Evolutionary conservation across 179 eudicot species (phyloP), one percentile per base, ranked within the genome.

Genomic region (Spergularia azorica): DNA sequence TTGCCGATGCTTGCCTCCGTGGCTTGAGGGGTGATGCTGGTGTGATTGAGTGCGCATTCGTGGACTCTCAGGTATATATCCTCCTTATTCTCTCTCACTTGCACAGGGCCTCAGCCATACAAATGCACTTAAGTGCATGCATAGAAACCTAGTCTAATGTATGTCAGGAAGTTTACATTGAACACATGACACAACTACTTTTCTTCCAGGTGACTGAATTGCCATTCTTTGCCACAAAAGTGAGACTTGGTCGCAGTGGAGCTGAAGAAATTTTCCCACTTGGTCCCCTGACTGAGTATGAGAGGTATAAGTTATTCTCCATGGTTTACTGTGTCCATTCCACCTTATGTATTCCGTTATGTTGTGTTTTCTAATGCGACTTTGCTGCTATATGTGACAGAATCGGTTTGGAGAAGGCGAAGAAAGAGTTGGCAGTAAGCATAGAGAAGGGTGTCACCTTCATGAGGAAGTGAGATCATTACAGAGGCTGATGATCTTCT

Each of bases 11-110:
- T 18, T 94, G 98, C 86, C 89, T 94, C 3, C 85, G 91, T 64
- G 96, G 97, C 61, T 82, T 94, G 84, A 88, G 93, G 83, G 98
- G 98, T 70, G 98, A 92, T 83, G 94, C 97, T 9, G 90, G 84
- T 71, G 74, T 94, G 48, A 84, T 92, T 39, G 97, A 91, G 77
- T 94, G 96, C 78, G 84, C 98, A 41, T 94, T 83, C 76, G 94
- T 94, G 72, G 82, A 79, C 38, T 79, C 82, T 76, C 85, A 82
- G 82, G 85, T 66, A 82, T 78, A n/a, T 26, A 26, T 26, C 8
- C 38, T 2, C 66, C 63, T 10, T n/a, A 16, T 74, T 48, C 26
- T 48, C 67, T 48, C 46, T 56, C 63, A 13, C 73, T 1, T 20
- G 5, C 65, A 32, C 52, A 12, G 9, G 20, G 32, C 32, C 32